Evolutionary conservation across 805 yeast species (phyloP).

Genomic region (Myxozyma udenii): DNA sequence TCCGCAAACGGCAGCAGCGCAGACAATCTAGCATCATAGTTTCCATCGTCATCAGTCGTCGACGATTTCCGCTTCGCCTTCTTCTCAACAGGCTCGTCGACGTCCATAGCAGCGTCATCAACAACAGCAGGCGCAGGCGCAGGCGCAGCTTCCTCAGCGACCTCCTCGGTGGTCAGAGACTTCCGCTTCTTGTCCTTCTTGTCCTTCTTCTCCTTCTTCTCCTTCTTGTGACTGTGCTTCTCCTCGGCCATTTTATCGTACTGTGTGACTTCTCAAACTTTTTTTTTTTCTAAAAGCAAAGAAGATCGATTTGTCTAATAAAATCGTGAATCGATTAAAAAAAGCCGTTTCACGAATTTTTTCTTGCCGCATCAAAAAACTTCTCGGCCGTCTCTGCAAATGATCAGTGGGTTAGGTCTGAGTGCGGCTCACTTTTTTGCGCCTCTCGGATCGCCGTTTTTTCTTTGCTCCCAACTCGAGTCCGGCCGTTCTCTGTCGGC

Average conservation of each 20-base stretch:
- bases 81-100: constrained; percentile 24
- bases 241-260: constrained; percentile 21
- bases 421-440: neutral
- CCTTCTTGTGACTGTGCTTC: constrained; percentile 22
- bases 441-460: too few relatives aligned
- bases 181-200: constrained; percentile 28
- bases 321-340: too few relatives aligned
- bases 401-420: neutral
- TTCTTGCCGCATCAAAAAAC: neutral
- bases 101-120: constrained; percentile 8
- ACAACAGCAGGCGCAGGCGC: constrained; percentile 2
- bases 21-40: constrained; percentile 87
- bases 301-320: too few relatives aligned
- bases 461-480: too few relatives aligned
- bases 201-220: constrained; percentile 26
- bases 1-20: constrained; percentile 89
- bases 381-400: neutral
- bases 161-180: constrained; percentile 16
- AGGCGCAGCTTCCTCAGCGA: constrained; percentile 5
- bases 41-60: constrained; percentile 47
- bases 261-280: too few relatives aligned
- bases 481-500: too few relatives aligned
- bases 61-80: constrained; percentile 14
- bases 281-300: too few relatives aligned
- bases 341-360: too few relatives aligned